Evolutionary conservation across 495 filamentous ascomycete genomes (phyloP).

Genomic region (Penicillium psychrofluorescens): DNA sequence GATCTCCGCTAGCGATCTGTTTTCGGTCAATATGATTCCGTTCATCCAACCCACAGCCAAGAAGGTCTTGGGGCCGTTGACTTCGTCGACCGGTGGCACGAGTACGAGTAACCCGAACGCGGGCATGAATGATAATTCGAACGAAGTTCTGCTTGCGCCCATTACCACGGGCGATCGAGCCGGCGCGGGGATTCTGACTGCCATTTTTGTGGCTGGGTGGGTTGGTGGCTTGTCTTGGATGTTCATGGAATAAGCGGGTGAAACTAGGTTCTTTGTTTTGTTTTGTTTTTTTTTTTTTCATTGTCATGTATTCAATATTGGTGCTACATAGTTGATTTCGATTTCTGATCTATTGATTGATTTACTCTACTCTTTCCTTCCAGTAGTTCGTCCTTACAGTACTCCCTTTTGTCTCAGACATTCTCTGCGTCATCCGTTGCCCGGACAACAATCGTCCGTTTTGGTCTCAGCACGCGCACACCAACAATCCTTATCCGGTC

Average conservation of each 20-base stretch:
- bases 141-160: conserved; percentile 5
- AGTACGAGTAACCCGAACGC: conserved; percentile 28
- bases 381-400: no score
- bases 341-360: no score
- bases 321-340: no score
- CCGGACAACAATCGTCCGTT: conserved; percentile 36
- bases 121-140: conserved; percentile 22
- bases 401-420: no score
- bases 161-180: conserved; percentile 54
- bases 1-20: conserved; percentile 41
- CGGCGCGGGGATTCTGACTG: conserved; percentile 61
- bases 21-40: conserved; percentile 41
- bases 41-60: conserved; percentile 3
- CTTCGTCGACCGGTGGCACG: conserved; percentile 17
- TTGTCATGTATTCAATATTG: no score
- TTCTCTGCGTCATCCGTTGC: conserved; percentile 24
- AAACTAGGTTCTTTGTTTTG: no score
- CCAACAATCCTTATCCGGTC: conserved; percentile 13
- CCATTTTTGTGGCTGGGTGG: conserved; percentile 38
- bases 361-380: no score
- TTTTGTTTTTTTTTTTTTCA: no score
- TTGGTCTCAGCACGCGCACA: no score
- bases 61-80: conserved; percentile 13
- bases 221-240: conserved; percentile 25
- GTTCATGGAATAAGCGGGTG: background rate